phyloP scores from a whole-genome alignment of 441 rosid species.

The Eruca vesicaria region DNA sequence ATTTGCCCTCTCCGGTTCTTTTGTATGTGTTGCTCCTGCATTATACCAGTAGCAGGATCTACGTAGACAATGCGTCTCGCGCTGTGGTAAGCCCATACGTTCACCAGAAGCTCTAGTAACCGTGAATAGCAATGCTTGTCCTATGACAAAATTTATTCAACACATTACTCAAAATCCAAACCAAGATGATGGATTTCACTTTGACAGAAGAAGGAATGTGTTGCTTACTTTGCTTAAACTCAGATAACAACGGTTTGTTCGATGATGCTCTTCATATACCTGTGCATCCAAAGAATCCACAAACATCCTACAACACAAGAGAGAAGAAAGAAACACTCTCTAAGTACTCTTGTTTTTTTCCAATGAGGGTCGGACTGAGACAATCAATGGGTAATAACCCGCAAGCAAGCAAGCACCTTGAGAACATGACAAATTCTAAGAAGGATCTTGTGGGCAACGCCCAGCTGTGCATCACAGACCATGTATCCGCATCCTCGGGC shows the following conservation, averaged over 20 bases:
- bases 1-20: slow-evolving; percentile 63
- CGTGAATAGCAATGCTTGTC: slow-evolving; percentile 90
- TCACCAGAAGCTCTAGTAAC: slow-evolving; percentile 85
- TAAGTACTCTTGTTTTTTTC: background rate
- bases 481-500: slow-evolving; percentile 91
- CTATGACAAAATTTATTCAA: slow-evolving; percentile 39
- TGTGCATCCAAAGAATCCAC: slow-evolving; percentile 91
- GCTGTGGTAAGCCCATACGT: slow-evolving; percentile 97
- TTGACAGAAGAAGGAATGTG: slow-evolving; percentile 3
- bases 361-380: background rate
- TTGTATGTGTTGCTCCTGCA: slow-evolving; percentile 80
- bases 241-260: slow-evolving; percentile 66
- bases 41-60: slow-evolving; percentile 66
- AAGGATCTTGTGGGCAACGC: slow-evolving; percentile 91
- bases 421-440: slow-evolving; percentile 94
- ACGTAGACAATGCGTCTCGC: slow-evolving; percentile 77
- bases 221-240: slow-evolving; percentile 72
- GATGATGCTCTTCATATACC: slow-evolving; percentile 81
- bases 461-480: slow-evolving; percentile 98
- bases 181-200: background rate
- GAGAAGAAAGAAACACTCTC: slow-evolving; percentile 1
- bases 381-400: background rate
- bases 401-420: slow-evolving; percentile 51
- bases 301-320: slow-evolving; percentile 66
- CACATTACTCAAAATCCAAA: background rate